Percentiles rank a stretch among this genome's conserved stretches.
Conservation (phyloP, 2,329 filamentous ascomycete species). For the Alternaria brassicicola region DNA sequence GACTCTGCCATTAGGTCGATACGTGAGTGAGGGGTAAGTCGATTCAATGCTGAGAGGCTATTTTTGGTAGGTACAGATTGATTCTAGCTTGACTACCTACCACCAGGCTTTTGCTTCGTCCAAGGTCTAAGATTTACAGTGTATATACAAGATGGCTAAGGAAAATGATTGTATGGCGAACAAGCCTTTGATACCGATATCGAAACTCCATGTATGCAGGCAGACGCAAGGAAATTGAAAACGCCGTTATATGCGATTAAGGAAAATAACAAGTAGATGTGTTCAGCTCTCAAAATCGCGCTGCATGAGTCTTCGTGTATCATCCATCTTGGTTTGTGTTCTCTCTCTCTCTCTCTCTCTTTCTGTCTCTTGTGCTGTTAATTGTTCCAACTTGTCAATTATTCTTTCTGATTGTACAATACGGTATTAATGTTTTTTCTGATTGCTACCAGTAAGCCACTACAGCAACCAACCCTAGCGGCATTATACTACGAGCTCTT, state of each 20-base stretch:
- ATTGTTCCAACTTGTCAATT: background rate
- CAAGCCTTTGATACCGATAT: background rate
- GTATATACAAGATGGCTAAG: background rate
- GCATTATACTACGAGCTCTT: conserved; percentile 24
- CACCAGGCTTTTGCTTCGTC: background rate
- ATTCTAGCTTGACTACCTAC: background rate
- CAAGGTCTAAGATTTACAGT: background rate
- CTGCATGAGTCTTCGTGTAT: conserved; percentile 14
- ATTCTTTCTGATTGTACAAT: background rate
- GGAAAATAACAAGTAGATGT: background rate
- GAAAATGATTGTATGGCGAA: background rate
- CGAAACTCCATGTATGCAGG: background rate
- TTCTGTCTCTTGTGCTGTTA: background rate
- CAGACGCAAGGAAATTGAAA: background rate
- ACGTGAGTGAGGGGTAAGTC: background rate
- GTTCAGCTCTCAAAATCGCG: conserved; percentile 8
- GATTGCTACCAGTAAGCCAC: background rate
- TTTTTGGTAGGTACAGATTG: background rate
- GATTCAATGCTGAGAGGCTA: background rate
- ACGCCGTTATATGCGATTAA: background rate
- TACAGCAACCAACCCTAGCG: background rate
- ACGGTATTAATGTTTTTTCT: background rate
- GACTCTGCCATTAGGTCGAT: background rate
- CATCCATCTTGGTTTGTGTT: conserved; percentile 2
- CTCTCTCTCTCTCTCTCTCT: background rate